A percentile compares a stretch with the other conserved stretches of the same genome.
These are phyloP conservation scores for Fagopyrum homotropicum DNA, from an alignment of 148 eudicot genomes.

Conservation along the genomic window DNA sequence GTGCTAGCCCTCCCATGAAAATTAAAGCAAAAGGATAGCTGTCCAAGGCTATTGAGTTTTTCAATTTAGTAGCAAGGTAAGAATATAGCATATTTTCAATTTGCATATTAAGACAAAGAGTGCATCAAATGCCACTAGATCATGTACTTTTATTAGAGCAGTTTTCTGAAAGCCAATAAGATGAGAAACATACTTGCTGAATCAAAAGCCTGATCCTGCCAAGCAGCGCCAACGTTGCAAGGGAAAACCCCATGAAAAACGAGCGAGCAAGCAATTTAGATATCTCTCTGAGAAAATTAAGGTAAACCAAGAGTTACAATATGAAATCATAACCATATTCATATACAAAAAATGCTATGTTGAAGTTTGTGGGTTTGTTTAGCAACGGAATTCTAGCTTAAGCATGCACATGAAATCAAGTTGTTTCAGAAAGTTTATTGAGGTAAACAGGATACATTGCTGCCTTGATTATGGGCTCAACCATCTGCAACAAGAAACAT, in stretches of 20 bases:
- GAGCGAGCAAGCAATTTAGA: conserved; percentile 83
- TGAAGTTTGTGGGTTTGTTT: background rate
- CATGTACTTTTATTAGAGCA: background rate
- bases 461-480: conserved; percentile 87
- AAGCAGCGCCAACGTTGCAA: conserved; percentile 67
- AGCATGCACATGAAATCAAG: background rate
- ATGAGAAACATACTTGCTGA: conserved; percentile 66
- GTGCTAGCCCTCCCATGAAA: background rate
- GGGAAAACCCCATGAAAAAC: conserved; percentile 78
- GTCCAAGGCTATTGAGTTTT: background rate
- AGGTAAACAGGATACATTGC: conserved; percentile 74
- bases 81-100: background rate
- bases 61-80: background rate
- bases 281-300: conserved; percentile 68
- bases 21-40: background rate
- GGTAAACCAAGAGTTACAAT: conserved; percentile 17
- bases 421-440: background rate
- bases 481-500: conserved; percentile 57
- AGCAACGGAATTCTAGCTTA: background rate
- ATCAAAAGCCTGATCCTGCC: conserved; percentile 83
- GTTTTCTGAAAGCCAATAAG: background rate
- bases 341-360: background rate
- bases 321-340: background rate
- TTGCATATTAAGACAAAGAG: background rate
- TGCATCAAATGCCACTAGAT: background rate